Base-by-base conservation (phyloP, 768 basidiomycete genomes). In the Lactifluus pinguis region DNA sequence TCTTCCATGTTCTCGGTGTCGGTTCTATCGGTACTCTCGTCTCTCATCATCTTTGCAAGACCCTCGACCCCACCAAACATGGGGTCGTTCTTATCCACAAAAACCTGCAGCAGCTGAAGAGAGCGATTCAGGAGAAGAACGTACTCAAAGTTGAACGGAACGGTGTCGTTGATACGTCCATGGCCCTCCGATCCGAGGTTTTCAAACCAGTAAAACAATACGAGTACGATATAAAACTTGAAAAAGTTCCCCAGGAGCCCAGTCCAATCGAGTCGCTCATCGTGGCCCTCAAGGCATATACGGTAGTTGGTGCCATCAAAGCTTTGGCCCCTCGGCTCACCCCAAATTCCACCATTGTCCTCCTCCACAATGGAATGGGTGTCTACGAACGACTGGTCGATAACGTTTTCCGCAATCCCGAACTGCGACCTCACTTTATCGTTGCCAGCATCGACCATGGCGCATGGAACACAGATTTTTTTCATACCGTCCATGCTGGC, bases 291-390 rank as follows among this genome's bases (percentile, higher is more conserved):
- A 95, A 95, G 71, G 87, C 91, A 1, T 78, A 84, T 15, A 76
- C 79, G 9, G 88, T 87, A 4, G 53, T 85, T 4, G 68, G 71
- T 3, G 83, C 87, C 4, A 65, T 99, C 39, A 71, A 72, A 17
- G 68, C 71, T 0, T 80, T 98, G 57, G 72, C 80, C 17, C 82
- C 81, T 13, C 82, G 92, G 17, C 73, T 98, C 19, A 76, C 79
- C 4, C 69, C 79, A 0, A 71, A 80, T 53, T 88, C 86, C 48
- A 95, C 94, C 39, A 84, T 98, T 65, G 89, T 95, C 2, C 80
- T 99, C n/a, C 73, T 98, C 55, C 91, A 95, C 69, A 95, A 95
- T 70, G 95, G 95, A 29, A 89, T 97, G 85, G 95, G 93, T 11
- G 75, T 95, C 9, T 90, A 92, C 71, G 95, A 98, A 58, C 75